Base-by-base conservation (phyloP, 257 asterid species). In the Solanum chmielewskii region DNA sequence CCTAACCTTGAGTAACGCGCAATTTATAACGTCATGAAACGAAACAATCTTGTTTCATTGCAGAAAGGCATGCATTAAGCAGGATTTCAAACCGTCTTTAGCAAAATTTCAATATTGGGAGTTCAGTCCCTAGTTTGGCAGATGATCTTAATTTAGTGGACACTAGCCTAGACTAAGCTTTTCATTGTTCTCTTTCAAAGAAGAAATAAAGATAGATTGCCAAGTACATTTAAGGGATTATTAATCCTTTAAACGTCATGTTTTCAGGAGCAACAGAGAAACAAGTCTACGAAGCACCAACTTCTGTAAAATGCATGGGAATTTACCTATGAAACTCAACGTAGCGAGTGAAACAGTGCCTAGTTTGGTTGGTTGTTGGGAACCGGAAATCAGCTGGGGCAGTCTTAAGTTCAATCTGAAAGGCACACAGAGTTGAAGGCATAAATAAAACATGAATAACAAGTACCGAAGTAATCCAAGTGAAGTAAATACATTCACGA, bases 381-480 rank as follows among this genome's bases (percentile, higher is more conserved):
- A 95, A 96, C 29, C 99, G 98, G 86, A 92, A 95, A 92, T 96
- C 99, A 86, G 96, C 98, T 18, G 99, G 98, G 1, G 98, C 98
- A 86, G 99, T 96, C 91, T 92, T 95, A 44, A 96, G 89, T 86
- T 94, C 99, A 91, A 94, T 92, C 98, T 95, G 93, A 31, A 62
- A 73, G 59, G 49, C 69, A 81, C 85, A 6, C 45, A 47, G 39
- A 31, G 20, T 66, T 18, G 12, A 49, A 49, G 41, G 85, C 16
- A 81, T 21, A 49, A 49, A 31, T 27, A 81, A 39, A 49, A 31
- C 10, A 2, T 81, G 11, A 81, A 41, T 29, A 81, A 81, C 44
- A 81, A 49, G 69, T 47, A 81, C 44, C 85, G 23, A 52, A 78
- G 15, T 44, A 78, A 78, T 78, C 42, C n/a, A 78, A 27, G 18